Evolutionary conservation across 331 rosid species (phyloP), one percentile per base, ranked within the genome.

Genomic region (Malus hybrid): DNA sequence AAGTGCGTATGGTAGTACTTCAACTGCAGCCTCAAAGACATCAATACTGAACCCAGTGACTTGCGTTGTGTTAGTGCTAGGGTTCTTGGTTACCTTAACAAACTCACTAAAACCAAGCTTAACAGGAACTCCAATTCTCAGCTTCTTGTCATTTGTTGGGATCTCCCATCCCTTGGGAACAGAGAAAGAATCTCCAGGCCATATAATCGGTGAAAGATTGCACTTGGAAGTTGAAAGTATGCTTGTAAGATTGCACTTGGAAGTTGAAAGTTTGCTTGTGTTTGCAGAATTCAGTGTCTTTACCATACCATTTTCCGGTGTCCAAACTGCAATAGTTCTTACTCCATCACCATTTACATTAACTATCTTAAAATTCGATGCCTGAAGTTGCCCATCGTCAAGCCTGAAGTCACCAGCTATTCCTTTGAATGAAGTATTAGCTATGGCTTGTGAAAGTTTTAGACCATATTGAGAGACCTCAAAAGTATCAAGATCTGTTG

Each of bases 11-110:
- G 88, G 84, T 52, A 90, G 77, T 13, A 9, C 60, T 14, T 88
- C 67, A 1, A 82, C 10, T 33, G 70, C 91, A 14, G 89, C 88
- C 12, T 64, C 62, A 79, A 88, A 86, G 13, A 88, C 69, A 6
- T 80, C 90, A 63, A 86, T 85, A 55, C 86, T 74, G 16, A 69
- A 61, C 65, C 81, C 81, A 4, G 71, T 61, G 60, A 77, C 44
- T 2, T 28, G 6, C 1, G 20, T 22, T 67, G 14, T 46, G 67
- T 61, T 34, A 0, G 69, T 70, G 2, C 52, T 53, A 30, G 39
- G 14, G 32, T 77, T 67, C 69, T 67, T 46, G 28, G 66, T 60
- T 19, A 77, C 34, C 29, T 61, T 48, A 8, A 77, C 42, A 24
- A 24, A 24, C 24, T 24, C 24, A 24, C 24, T 24, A 24, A 24